Conservation (phyloP, 306 rosid species). For the Castanospermum australe region DNA sequence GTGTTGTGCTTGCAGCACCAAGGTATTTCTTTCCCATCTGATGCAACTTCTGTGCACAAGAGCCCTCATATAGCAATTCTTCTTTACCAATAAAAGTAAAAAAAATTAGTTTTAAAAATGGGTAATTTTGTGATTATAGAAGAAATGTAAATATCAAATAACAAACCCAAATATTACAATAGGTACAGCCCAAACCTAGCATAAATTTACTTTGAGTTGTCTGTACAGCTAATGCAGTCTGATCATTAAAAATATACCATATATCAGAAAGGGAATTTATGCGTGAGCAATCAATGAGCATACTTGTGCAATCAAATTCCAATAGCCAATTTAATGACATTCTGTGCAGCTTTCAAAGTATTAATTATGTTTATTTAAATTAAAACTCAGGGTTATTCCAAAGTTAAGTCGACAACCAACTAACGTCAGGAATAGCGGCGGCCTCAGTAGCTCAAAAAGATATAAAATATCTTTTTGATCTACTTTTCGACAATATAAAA, state of each 20-base stretch:
- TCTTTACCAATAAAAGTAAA: neutral
- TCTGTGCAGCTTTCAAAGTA: slow-evolving; percentile 1
- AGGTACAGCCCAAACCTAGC: neutral
- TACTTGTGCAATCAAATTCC: neutral
- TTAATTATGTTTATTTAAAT: neutral
- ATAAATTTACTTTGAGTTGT: neutral
- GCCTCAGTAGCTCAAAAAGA: too few relatives aligned
- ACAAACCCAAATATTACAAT: neutral
- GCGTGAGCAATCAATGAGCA: neutral
- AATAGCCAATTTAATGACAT: neutral
- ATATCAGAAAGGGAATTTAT: neutral
- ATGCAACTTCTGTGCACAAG: neutral
- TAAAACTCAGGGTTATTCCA: neutral
- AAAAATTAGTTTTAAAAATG: neutral
- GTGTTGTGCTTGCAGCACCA: neutral
- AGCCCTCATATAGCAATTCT: neutral
- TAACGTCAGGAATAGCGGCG: too few relatives aligned
- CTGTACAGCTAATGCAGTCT: neutral
- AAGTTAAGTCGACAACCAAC: slow-evolving; percentile 15
- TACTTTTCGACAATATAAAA: too few relatives aligned
- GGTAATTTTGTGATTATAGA: neutral
- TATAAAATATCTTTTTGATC: too few relatives aligned
- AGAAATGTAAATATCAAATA: neutral
- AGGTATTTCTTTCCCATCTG: neutral
- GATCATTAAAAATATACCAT: neutral